Conservation (phyloP, 176 grass and related monocot species). For the Oropetium thomaeum region DNA sequence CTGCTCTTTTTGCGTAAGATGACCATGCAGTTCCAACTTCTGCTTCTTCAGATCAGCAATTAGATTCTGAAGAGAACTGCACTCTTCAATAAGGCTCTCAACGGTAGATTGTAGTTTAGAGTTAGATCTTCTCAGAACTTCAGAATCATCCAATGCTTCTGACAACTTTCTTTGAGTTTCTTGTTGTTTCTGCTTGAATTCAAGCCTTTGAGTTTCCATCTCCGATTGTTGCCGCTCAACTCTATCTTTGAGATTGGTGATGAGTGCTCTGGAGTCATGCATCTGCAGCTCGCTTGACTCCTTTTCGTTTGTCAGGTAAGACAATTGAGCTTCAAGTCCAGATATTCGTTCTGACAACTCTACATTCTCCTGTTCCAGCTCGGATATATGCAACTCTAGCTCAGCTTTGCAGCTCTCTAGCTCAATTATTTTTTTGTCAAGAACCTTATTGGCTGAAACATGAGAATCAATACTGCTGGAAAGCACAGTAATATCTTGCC, state of each 20-base stretch:
- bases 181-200: slow-evolving; percentile 79
- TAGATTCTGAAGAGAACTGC: slow-evolving; percentile 78
- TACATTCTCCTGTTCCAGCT: slow-evolving; percentile 89
- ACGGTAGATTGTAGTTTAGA: slow-evolving; percentile 77
- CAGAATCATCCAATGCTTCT: slow-evolving; percentile 73
- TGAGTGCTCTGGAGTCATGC: slow-evolving; percentile 68
- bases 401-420: slow-evolving; percentile 80
- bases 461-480: slow-evolving; percentile 63
- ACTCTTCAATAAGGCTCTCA: slow-evolving; percentile 97
- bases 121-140: slow-evolving; percentile 79
- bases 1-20: slow-evolving; percentile 61
- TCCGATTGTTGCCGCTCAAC: slow-evolving; percentile 65
- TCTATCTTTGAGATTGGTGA: slow-evolving; percentile 76
- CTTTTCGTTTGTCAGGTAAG: slow-evolving; percentile 69
- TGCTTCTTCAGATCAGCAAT: slow-evolving; percentile 72
- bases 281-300: slow-evolving; percentile 75
- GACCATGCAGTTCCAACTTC: slow-evolving; percentile 76
- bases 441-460: slow-evolving; percentile 68
- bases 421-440: slow-evolving; percentile 66
- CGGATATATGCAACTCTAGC: slow-evolving; percentile 71
- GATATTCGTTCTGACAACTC: slow-evolving; percentile 86
- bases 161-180: slow-evolving; percentile 64
- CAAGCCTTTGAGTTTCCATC: slow-evolving; percentile 67
- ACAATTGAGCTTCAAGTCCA: slow-evolving; percentile 84
- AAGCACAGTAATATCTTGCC: slow-evolving; percentile 58